These are phyloP conservation scores for Sanghuangporus baumii DNA, from an alignment of 1,284 basidiomycete genomes.

Conservation along the genomic window DNA sequence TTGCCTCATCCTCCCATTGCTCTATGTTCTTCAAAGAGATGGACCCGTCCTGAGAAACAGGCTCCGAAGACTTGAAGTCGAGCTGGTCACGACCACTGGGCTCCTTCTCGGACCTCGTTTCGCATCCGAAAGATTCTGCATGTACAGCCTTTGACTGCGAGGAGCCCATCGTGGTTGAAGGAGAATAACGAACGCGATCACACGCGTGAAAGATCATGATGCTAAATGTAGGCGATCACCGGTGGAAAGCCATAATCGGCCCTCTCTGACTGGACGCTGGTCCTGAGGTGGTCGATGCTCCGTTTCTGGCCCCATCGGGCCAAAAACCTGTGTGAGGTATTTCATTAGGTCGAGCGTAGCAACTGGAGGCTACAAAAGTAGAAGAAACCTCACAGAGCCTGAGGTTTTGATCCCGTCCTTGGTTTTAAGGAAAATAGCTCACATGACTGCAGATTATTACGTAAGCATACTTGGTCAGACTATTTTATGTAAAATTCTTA, in stretches of 20 bases:
- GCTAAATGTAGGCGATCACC: background rate
- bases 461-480: too few relatives aligned
- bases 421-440: too few relatives aligned
- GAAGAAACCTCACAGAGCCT: too few relatives aligned
- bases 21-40: conserved; percentile 52
- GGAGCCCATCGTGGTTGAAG: conserved; percentile 43
- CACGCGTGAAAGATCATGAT: background rate
- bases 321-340: background rate
- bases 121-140: conserved; percentile 18
- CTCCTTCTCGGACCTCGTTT: conserved; percentile 30
- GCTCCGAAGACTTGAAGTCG: conserved; percentile 18
- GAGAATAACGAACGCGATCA: background rate
- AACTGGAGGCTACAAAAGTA: too few relatives aligned
- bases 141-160: conserved; percentile 37
- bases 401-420: too few relatives aligned
- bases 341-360: background rate
- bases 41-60: conserved; percentile 44
- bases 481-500: too few relatives aligned
- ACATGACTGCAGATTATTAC: too few relatives aligned
- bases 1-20: conserved; percentile 59
- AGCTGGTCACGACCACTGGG: conserved; percentile 21
- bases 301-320: background rate
- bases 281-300: background rate
- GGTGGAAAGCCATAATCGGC: conserved; percentile 7
- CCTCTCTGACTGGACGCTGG: background rate